These are phyloP conservation scores for Pseudophaeomoniella oleicola DNA, from an alignment of 2,329 filamentous ascomycete species.

Conservation along the genomic window DNA sequence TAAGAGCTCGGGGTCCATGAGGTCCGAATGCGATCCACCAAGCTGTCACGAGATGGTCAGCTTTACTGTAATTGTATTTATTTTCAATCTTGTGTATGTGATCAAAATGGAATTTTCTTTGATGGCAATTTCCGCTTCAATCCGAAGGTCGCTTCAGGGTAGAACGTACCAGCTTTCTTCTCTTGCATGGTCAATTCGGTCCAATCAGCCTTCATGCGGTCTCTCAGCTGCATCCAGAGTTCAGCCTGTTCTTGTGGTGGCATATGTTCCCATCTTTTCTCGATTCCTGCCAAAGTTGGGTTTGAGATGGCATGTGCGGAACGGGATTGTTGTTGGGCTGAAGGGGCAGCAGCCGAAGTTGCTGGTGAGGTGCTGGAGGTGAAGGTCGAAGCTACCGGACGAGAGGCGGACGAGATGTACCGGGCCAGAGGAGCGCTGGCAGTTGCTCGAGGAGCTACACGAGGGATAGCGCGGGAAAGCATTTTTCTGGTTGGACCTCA, in stretches of 20 bases:
- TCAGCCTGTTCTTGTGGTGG: slow-evolving; percentile 98
- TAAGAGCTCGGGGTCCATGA: slow-evolving; percentile 75
- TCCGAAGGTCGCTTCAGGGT: too few relatives aligned
- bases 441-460: slow-evolving; percentile 23
- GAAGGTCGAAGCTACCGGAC: slow-evolving; percentile 22
- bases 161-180: slow-evolving; percentile 97
- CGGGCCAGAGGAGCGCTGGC: slow-evolving; percentile 5
- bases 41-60: slow-evolving; percentile 40
- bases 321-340: slow-evolving; percentile 34
- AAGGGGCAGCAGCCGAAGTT: slow-evolving; percentile 20
- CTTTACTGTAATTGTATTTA: too few relatives aligned
- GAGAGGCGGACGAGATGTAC: slow-evolving; percentile 15
- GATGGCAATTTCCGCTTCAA: too few relatives aligned
- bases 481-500: slow-evolving; percentile 19
- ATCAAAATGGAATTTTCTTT: too few relatives aligned
- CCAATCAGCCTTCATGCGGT: slow-evolving; percentile 98
- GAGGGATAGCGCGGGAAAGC: slow-evolving; percentile 30
- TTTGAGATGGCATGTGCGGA: slow-evolving; percentile 76
- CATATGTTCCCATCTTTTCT: slow-evolving; percentile 98
- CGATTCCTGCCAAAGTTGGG: slow-evolving; percentile 92
- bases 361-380: slow-evolving; percentile 16
- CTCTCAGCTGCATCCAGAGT: slow-evolving; percentile 94
- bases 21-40: slow-evolving; percentile 99
- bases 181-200: slow-evolving; percentile 86
- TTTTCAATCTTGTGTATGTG: too few relatives aligned